Base-by-base conservation (phyloP, 441 rosid species). In the Melianthus villosus region DNA sequence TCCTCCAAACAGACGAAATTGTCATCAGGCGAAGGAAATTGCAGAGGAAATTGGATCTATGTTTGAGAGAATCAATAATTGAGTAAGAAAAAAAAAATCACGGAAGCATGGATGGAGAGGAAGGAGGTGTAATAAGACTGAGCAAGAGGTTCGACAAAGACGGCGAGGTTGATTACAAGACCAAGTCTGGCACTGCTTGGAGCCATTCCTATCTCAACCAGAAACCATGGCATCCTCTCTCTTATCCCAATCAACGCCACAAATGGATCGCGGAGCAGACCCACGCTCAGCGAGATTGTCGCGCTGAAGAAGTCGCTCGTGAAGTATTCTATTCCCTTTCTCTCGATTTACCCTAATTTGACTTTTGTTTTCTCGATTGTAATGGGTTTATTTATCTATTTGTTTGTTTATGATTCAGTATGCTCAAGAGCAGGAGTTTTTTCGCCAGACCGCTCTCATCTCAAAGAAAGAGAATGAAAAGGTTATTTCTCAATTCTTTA, bases 151-250 rank as follows among this genome's bases (percentile, higher is more conserved):
- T 86, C 56, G 79, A 65, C 44, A 59, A 61, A 3, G 63, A 56
- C 7, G 68, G 69, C 2, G 97, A 87, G 55, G 97, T 82, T 8
- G 94, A 86, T 57, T 79, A 77, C 77, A 82, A 77, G 77, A 72
- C 70, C n/a, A 86, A 79, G 62, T 44, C 93, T 6, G 97, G 91
- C 28, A 82, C 97, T 15, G 94, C 94, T 3, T 86, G 97, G 94
- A 86, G 97, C 72, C 97, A 86, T 57, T 71, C 82, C 17, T 86
- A 65, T 52, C 79, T 86, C 27, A 86, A 86, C 49, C 97, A 86
- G 68, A 86, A 86, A 75, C 97, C 97, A 41, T 87, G 97, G 97
- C 95, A 83, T 67, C 97, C 97, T 6, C 91, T 87, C 52, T 87
- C 97, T 26, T 83, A 87, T 38, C 95, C 95, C 16, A 83, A 87